Evolutionary conservation across 2,329 filamentous ascomycete genomes (phyloP), one percentile per base, ranked within the genome.

Genomic region (Cryphonectria radicalis): DNA sequence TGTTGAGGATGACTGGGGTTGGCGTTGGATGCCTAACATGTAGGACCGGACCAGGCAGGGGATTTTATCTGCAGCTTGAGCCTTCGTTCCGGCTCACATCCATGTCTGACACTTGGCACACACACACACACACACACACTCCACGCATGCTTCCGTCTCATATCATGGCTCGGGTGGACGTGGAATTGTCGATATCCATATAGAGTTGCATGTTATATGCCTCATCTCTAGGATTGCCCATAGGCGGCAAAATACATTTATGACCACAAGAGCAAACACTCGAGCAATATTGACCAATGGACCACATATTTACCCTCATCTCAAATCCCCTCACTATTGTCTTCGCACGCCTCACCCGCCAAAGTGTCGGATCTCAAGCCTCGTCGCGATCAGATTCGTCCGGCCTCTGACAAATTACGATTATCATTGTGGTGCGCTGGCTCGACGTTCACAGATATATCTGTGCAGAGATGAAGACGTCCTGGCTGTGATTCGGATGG

Each of bases 21-120:
- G 66, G 63, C 65, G 43, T 53, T 64, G 42, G 35, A 46, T 69
- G 66, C 53, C 69, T 71, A 53, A 37, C 3, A 50, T 73, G 71
- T 68, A 71, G 71, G 14, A 65, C 46, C 37, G 25, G 25, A 62
- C 46, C 40, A 25, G n/a, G n/a, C 46, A 35, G 32, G 28, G 46
- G 66, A 65, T n/a, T 66, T 59, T 64, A 72, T 57, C 66, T 69
- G 66, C 71, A 60, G 69, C 32, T 67, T 69, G 62, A 71, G 66
- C 69, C 69, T 67, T 67, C 64, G 28, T 46, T 32, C 50, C 55
- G 46, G 37, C 22, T 59, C 59, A 25, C 53, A 66, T 67, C 55
- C 59, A 62, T 67, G 66, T 46, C 32, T 63, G 40, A 59, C 53
- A 50, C 55, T 40, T 60, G 66, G 66, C 66, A 50, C 63, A 50